phyloP scores from a whole-genome alignment of 2,329 filamentous ascomycete genomes.

The Aspergillus pseudonomiae region DNA sequence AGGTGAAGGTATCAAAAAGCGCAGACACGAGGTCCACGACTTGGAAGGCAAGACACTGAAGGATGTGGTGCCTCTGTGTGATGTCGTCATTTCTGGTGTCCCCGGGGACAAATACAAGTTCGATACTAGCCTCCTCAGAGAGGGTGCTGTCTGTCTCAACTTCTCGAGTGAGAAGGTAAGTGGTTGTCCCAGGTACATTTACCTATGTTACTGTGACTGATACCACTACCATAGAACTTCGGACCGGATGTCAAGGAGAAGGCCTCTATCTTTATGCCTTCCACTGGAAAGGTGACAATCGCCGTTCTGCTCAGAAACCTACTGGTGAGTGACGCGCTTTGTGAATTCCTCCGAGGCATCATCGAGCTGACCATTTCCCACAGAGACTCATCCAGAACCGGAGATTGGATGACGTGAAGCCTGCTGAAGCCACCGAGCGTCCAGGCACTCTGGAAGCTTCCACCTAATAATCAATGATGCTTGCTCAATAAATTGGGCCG shows the following conservation, averaged over 20 bases:
- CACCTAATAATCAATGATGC: constrained; percentile 20
- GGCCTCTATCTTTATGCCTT: constrained; percentile 94
- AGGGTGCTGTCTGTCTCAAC: constrained; percentile 97
- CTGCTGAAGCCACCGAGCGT: constrained; percentile 44
- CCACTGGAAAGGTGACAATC: constrained; percentile 97
- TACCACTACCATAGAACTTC: constrained; percentile 66
- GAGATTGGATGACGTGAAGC: constrained; percentile 42
- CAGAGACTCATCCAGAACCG: constrained; percentile 50
- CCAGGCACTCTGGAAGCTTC: constrained; percentile 44
- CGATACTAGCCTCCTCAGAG: constrained; percentile 76
- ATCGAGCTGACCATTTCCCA: constrained; percentile 19
- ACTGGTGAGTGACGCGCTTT: constrained; percentile 63
- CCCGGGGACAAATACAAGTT: constrained; percentile 89
- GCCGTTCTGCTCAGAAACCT: constrained; percentile 87
- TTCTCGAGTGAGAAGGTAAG: constrained; percentile 83
- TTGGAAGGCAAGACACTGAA: constrained; percentile 78
- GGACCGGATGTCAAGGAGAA: constrained; percentile 88
- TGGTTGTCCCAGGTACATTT: not conserved
- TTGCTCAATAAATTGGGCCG: constrained; percentile 6
- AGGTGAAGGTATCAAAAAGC: constrained; percentile 82
- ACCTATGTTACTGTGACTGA: not conserved
- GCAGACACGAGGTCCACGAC: constrained; percentile 83
- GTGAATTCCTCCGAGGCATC: not conserved
- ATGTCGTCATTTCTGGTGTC: constrained; percentile 93
- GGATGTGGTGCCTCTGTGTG: constrained; percentile 81